Evolutionary conservation across 331 rosid species (phyloP).

Genomic region (Spiraea crenata): DNA sequence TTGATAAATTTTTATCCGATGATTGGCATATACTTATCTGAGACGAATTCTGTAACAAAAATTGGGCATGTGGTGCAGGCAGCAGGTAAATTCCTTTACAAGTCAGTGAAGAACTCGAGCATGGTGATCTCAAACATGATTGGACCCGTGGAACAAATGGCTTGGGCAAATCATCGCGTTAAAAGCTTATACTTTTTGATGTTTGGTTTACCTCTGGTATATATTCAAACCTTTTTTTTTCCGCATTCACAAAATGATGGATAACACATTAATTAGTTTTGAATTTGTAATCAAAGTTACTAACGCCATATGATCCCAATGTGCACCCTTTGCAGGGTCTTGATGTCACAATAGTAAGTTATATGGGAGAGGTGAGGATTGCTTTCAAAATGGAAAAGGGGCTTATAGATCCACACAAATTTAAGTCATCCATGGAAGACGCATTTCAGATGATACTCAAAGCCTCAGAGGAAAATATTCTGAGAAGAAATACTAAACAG

Average conservation of each 20-base stretch:
- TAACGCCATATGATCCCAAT: neutral
- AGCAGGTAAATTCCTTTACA: constrained; percentile 32
- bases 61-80: constrained; percentile 21
- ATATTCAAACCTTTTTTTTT: too few relatives aligned
- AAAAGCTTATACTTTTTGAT: constrained; percentile 42
- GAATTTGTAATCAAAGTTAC: too few relatives aligned
- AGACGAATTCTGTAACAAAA: too few relatives aligned
- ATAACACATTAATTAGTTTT: too few relatives aligned
- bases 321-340: constrained; percentile 35
- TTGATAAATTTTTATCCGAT: too few relatives aligned
- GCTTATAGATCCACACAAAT: constrained; percentile 37
- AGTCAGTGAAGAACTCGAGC: constrained; percentile 32
- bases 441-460: constrained; percentile 42
- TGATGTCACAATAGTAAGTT: constrained; percentile 41
- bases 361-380: constrained; percentile 44
- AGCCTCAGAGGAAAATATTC: constrained; percentile 8
- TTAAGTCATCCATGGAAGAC: constrained; percentile 38
- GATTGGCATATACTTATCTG: too few relatives aligned
- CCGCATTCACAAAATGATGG: too few relatives aligned
- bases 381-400: constrained; percentile 38
- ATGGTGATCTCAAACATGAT: constrained; percentile 33
- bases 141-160: constrained; percentile 47
- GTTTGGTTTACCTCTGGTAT: constrained; percentile 44
- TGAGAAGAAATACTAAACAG: neutral
- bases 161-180: constrained; percentile 33